Base-by-base conservation (phyloP, 2,329 filamentous ascomycete species). In the Fusarium burgessii region DNA sequence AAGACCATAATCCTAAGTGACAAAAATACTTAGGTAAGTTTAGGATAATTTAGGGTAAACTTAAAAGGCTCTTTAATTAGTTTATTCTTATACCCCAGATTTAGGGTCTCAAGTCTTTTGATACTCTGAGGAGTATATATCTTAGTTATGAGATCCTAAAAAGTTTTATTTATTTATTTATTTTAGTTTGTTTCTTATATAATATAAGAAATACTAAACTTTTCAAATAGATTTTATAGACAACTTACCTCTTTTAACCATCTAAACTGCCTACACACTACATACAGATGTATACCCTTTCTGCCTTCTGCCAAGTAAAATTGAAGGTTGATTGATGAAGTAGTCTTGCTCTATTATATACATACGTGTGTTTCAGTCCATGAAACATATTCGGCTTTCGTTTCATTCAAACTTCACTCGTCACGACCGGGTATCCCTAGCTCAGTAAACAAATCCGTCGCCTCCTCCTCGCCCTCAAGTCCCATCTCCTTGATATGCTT, bases 401-500 rank as follows among this genome's bases (percentile, higher is more conserved):
- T 56, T 15, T 50, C 15, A 23, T 65, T 63, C 43, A 46, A 51
- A n/a, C 36, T 57, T 25, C 49, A 35, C 45, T 62, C 49, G 50
- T 66, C 47, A 41, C 56, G 25, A 9, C 71, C 63, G 41, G 77
- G 74, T 57, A 90, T 81, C 1, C 83, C 86, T 43, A 91, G 77
- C 52, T 87, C 79, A 5, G 78, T 76, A 56, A 90, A 83, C 54
- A 91, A 69, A 73, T 89, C 81, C 77, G 77, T 77, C 66, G 82
- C 76, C 55, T 83, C 82, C 38, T 82, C 80, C 47, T 74, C 70
- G 4, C 52, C 66, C 36, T 92, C 89, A 67, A 93, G 81, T 6
- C 90, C 92, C 79, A 92, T 84, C 55, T 90, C 88, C 25, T 89
- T 91, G 57, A 93, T 89, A 69, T 87, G 85, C 77, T 91, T 92